These are phyloP conservation scores for Leishmania amazonensis DNA, from an alignment of 208 protist species.

Conservation along the genomic window DNA sequence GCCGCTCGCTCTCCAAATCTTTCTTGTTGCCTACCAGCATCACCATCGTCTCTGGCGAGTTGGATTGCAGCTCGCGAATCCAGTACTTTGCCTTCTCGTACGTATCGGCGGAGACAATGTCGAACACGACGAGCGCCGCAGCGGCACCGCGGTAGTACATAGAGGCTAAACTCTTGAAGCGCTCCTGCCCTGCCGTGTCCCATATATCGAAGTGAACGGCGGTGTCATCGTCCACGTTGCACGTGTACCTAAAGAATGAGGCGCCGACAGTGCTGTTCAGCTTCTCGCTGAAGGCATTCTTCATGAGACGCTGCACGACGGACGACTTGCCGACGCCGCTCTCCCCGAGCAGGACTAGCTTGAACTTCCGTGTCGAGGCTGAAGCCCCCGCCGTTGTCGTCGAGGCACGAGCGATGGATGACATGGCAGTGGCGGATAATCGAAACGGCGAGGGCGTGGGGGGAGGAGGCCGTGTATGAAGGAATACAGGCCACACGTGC, in stretches of 20 bases:
- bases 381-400: neutral
- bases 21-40: constrained; percentile 96
- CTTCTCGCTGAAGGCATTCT: constrained; percentile 73
- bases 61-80: constrained; percentile 94
- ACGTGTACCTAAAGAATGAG: constrained; percentile 82
- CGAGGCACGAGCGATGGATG: neutral
- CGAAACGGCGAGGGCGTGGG: neutral
- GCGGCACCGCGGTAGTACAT: constrained; percentile 94
- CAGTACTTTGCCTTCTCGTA: constrained; percentile 96
- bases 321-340: constrained; percentile 93
- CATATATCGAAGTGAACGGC: constrained; percentile 88
- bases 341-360: constrained; percentile 88
- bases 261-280: constrained; percentile 84
- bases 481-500: neutral
- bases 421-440: neutral
- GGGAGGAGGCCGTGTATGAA: neutral
- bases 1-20: constrained; percentile 80
- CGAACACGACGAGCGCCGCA: constrained; percentile 96
- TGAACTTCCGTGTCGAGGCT: constrained; percentile 62
- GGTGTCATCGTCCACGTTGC: constrained; percentile 51
- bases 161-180: constrained; percentile 86
- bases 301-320: constrained; percentile 82
- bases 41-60: constrained; percentile 91
- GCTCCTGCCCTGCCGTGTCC: constrained; percentile 92
- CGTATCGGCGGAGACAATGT: constrained; percentile 94